Evolutionary conservation across 2,329 filamentous ascomycete genomes (phyloP), one percentile per base, ranked within the genome.

Genomic region (Botrytis medusae): DNA sequence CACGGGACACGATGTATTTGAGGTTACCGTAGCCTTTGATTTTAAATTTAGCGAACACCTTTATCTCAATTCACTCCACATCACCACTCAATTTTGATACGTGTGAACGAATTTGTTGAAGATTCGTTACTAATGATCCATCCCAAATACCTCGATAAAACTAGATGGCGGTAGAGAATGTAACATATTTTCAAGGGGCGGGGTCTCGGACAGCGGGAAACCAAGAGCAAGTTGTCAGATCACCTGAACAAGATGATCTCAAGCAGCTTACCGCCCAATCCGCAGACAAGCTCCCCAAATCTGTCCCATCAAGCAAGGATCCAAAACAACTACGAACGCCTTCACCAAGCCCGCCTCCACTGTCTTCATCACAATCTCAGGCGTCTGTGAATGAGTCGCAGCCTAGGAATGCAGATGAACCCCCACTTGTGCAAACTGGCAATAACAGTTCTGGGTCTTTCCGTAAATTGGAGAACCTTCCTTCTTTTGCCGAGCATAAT

Each of bases 371-470:
- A 42, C 12, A 34, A 32, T 72, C 61, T 9, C 18, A 57, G 10
- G 34, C 29, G 25, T 12, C 25, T 67, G 34, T 67, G 25, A 20
- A 69, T 22, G n/a, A 57, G 65, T 51, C 12, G 37, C 65, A 29
- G 5, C 40, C 37, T 29, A n/a, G 65, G 25, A 42, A 42, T 68
- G 65, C n/a, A 29, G 10, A 46, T 62, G 22, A 34, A 37, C 34
- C 32, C n/a, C 42, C 63, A 75, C 32, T 57, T 70, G 25, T 42
- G 74, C 32, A 75, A 78, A 34, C 4, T 74, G 75, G 59, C 37
- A 73, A 72, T 29, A 73, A 59, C 48, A 73, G 72, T 69, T 76
- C 74, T 4, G 72, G 67, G 54, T 74, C 76, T 14, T 75, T 75
- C 54, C 57, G 32, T n/a, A 40, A 16, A 54, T 37, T 29, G 5